Evolutionary conservation across 2,329 filamentous ascomycete genomes (phyloP).

Genomic region (Fusarium setosum): DNA sequence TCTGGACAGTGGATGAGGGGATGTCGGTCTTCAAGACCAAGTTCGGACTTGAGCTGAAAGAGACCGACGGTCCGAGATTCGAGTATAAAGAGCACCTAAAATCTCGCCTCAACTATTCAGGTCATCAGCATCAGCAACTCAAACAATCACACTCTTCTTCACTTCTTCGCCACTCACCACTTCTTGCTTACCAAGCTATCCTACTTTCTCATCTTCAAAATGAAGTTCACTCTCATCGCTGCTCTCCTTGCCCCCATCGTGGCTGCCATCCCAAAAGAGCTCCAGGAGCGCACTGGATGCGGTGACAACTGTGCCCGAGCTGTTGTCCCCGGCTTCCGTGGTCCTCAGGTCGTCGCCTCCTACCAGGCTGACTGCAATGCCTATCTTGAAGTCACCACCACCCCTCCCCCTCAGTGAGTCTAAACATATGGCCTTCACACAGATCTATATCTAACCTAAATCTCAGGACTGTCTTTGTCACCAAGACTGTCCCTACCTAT

Average conservation of each 20-base stretch:
- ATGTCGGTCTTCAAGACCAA: background rate
- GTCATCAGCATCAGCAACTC: background rate
- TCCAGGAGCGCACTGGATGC: conserved; percentile 25
- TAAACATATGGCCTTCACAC: accelerated
- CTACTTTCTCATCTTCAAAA: background rate
- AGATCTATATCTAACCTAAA: background rate
- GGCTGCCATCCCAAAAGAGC: conserved; percentile 27
- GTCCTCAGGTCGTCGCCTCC: conserved; percentile 13
- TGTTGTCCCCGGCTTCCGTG: conserved; percentile 28
- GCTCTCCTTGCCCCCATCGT: conserved; percentile 23
- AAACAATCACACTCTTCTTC: background rate
- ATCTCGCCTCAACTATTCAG: background rate
- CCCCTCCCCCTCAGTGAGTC: conserved; percentile 27
- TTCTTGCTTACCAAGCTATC: background rate
- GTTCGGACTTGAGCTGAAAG: background rate
- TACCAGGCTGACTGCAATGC: conserved; percentile 32
- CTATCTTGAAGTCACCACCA: conserved; percentile 31
- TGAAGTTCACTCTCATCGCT: conserved; percentile 35
- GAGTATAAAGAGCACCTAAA: conserved; percentile 13
- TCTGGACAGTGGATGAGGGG: background rate
- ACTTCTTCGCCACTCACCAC: background rate
- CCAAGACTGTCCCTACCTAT: conserved; percentile 35
- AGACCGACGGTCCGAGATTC: background rate
- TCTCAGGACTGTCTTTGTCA: conserved; percentile 30
- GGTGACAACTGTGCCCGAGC: conserved; percentile 36